phyloP scores from a whole-genome alignment of 352 stramenopile genomes.

The Pythium phragmiticola region DNA sequence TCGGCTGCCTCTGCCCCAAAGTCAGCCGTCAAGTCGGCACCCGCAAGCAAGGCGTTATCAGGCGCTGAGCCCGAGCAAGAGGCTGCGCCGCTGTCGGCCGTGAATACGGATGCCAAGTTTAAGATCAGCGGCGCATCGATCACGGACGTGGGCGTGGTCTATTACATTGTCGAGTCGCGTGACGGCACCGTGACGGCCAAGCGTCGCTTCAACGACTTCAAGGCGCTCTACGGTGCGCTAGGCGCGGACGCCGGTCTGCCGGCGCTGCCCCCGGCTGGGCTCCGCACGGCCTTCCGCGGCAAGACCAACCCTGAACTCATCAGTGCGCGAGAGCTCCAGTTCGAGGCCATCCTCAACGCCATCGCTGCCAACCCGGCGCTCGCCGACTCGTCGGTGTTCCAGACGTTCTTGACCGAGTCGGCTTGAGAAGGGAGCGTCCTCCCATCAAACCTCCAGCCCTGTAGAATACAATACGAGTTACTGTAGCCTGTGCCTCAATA shows the following conservation, averaged over 20 bases:
- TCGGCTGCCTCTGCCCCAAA: constrained; percentile 22
- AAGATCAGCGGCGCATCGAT: constrained; percentile 57
- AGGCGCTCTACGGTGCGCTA: constrained; percentile 54
- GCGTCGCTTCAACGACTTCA: constrained; percentile 85
- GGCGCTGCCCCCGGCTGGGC: constrained; percentile 44
- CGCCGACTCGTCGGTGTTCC: constrained; percentile 47
- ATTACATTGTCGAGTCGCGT: constrained; percentile 55
- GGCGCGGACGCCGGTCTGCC: constrained; percentile 37
- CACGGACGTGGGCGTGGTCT: constrained; percentile 61
- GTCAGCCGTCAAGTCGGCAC: constrained; percentile 34
- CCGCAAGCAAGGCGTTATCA: constrained; percentile 32
- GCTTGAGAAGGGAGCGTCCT: not conserved
- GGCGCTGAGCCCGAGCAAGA: constrained; percentile 25
- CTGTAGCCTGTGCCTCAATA: too few species aligned
- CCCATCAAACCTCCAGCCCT: not conserved
- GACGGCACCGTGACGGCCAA: constrained; percentile 45
- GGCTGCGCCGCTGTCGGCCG: constrained; percentile 1
- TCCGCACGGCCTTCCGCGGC: constrained; percentile 50
- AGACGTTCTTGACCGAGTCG: constrained; percentile 34
- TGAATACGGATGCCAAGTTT: constrained; percentile 12
- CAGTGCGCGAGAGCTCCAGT: constrained; percentile 57
- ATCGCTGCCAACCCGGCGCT: constrained; percentile 53
- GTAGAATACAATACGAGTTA: not conserved
- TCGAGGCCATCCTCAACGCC: constrained; percentile 65
- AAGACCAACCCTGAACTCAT: constrained; percentile 56